Percentiles rank a stretch among this genome's conserved stretches.
These are phyloP conservation scores for Platanus orientalis DNA, from an alignment of 164 flowering plant species.

Conservation along the genomic window DNA sequence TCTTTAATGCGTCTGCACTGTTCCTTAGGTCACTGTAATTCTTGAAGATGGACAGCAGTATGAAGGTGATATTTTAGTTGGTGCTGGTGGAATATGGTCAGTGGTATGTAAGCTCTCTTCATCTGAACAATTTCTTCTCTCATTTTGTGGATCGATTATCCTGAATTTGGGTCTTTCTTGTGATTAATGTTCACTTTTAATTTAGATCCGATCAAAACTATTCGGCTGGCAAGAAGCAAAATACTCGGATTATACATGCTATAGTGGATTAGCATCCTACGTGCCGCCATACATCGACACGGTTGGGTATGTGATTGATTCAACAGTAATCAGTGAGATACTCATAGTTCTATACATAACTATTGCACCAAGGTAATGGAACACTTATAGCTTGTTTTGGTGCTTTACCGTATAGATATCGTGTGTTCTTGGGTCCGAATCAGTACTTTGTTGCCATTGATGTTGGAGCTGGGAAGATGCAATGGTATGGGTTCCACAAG, in stretches of 20 bases:
- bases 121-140: no score
- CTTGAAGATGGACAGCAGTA: slow-evolving; percentile 26
- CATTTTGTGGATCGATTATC: no score
- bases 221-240: slow-evolving; percentile 26
- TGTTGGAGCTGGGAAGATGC: slow-evolving; percentile 41
- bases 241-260: slow-evolving; percentile 35
- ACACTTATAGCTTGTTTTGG: no score
- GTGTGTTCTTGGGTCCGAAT: slow-evolving; percentile 37
- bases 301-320: slow-evolving; percentile 30
- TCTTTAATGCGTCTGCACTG: neutral
- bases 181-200: no score
- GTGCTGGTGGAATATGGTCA: slow-evolving; percentile 43
- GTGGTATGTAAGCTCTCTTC: slow-evolving; percentile 10
- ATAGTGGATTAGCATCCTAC: slow-evolving; percentile 34
- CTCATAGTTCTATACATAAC: no score
- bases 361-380: no score
- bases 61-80: slow-evolving; percentile 37
- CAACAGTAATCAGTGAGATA: no score
- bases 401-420: slow-evolving; percentile 25
- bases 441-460: slow-evolving; percentile 37
- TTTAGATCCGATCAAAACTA: slow-evolving; percentile 28
- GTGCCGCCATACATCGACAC: slow-evolving; percentile 29
- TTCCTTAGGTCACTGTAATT: slow-evolving; percentile 24
- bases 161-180: no score
- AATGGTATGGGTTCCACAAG: slow-evolving; percentile 40